Evolutionary conservation across 148 eudicot genomes (phyloP), one percentile per base, ranked within the genome.

Genomic region (Camellia sinensis): DNA sequence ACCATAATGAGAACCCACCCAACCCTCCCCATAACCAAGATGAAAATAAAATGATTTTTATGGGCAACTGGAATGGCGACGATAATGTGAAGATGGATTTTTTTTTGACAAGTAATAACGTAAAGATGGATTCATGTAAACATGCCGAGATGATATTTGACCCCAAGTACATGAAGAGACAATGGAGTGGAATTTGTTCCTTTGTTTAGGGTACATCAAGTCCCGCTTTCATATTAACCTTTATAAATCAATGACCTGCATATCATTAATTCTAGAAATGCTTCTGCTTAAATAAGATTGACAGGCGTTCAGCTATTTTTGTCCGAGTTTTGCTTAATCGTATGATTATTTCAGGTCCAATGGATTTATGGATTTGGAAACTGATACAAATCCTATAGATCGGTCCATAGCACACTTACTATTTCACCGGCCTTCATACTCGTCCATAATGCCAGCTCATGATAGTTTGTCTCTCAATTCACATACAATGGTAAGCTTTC

Each of bases 341-440:
- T 61, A 29, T 62, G 4, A 43, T 73, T 53, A 46, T 52, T 71
- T 63, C 85, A 87, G 93, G 89, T 86, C 82, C 87, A 78, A 79
- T 41, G 91, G 92, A 63, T 90, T 88, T 75, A 82, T 91, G 88
- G 95, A 96, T 78, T 89, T 93, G 48, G 99, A 96, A 86, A 92
- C 99, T 19, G 89, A 93, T 71, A 96, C 99, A 52, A 96, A 96
- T 87, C 99, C 97, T 48, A 86, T 96, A 76, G 99, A 96, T 84
- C 95, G 99, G 61, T 93, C 99, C 5, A 84, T 96, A 73, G 99
- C 99, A 13, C 99, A 96, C 84, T 84, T 96, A 71, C 73, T 96
- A 84, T 96, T 96, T 77, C 95, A 96, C 78, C 89, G 94, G 85
- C 97, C 99, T 50, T 81, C 95, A 44, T 92, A 86, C 83, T 80